Evolutionary conservation across 2,329 filamentous ascomycete species (phyloP).

Genomic region (Colletotrichum godetiae): DNA sequence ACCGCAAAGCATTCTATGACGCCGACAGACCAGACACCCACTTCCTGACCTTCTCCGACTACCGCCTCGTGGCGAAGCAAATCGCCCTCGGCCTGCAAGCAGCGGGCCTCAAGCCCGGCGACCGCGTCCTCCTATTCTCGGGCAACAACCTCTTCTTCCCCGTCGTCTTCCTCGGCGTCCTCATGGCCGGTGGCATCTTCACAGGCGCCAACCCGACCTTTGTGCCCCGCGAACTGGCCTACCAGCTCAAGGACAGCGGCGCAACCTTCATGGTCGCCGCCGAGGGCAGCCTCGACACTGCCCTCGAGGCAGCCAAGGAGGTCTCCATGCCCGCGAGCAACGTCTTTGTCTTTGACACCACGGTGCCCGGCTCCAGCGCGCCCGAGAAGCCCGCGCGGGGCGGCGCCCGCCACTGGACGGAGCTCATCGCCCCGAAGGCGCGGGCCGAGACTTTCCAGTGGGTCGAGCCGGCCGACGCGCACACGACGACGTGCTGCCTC

Average conservation of each 20-base stretch:
- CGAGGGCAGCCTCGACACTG: constrained; percentile 68
- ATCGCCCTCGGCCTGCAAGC: constrained; percentile 75
- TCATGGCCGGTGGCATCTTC: constrained; percentile 84
- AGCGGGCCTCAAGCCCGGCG: constrained; percentile 73
- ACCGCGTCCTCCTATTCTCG: constrained; percentile 79
- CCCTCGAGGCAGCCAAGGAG: constrained; percentile 72
- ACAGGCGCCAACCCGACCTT: constrained; percentile 79
- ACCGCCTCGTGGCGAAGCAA: constrained; percentile 78
- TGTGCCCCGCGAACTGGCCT: constrained; percentile 76
- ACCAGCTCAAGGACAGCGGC: constrained; percentile 79
- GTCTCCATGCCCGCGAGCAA: constrained; percentile 64
- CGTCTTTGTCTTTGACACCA: constrained; percentile 75
- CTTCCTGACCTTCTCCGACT: constrained; percentile 71
- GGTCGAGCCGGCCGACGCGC: constrained; percentile 65
- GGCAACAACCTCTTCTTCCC: constrained; percentile 81
- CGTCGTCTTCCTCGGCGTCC: constrained; percentile 74
- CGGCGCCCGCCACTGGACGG: constrained; percentile 72
- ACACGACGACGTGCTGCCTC: constrained; percentile 70
- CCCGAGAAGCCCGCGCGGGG: constrained; percentile 34
- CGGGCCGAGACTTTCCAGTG: constrained; percentile 72
- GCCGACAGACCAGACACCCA: constrained; percentile 74
- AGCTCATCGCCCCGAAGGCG: constrained; percentile 63
- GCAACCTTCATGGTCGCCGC: constrained; percentile 76
- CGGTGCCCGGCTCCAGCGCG: constrained; percentile 48
- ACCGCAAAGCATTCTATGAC: constrained; percentile 68